phyloP scores from a whole-genome alignment of 139 green algal species.

The Closterium sp. region DNA sequence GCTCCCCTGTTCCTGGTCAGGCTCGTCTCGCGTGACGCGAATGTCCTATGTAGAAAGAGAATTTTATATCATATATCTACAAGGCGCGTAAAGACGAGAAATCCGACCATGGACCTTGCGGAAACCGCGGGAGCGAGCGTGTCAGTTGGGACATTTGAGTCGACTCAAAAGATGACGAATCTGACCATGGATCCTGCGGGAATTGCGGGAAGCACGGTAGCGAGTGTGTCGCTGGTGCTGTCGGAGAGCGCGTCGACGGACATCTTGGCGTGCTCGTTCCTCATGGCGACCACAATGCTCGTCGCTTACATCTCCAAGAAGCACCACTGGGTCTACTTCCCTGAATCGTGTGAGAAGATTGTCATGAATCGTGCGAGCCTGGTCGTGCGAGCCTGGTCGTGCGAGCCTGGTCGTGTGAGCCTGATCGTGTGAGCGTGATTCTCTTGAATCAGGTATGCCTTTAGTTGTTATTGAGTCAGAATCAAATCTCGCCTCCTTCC shows the following conservation, averaged over 20 bases:
- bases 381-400: too few relatives aligned
- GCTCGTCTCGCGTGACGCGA: background rate
- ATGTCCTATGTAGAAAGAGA: background rate
- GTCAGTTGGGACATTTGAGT: too few relatives aligned
- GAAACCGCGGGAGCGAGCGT: background rate
- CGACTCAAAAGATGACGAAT: too few relatives aligned
- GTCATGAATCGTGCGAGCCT: background rate
- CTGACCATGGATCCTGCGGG: background rate
- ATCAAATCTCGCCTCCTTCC: too few relatives aligned
- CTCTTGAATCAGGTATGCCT: too few relatives aligned
- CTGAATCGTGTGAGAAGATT: constrained; percentile 15
- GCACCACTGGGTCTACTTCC: constrained; percentile 18
- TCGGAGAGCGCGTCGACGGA: constrained; percentile 1
- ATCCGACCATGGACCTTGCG: background rate
- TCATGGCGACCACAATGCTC: constrained; percentile 25
- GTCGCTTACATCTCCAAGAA: constrained; percentile 39
- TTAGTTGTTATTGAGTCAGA: too few relatives aligned
- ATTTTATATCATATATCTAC: background rate
- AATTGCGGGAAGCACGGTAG: background rate
- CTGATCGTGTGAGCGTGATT: too few relatives aligned
- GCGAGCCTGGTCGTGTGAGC: too few relatives aligned
- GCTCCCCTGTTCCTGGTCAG: too few relatives aligned
- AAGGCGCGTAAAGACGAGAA: background rate
- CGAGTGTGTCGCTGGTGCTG: background rate
- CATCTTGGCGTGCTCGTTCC: constrained; percentile 22